phyloP scores from a whole-genome alignment of 352 stramenopile genomes.

The Aphanomyces invadans region DNA sequence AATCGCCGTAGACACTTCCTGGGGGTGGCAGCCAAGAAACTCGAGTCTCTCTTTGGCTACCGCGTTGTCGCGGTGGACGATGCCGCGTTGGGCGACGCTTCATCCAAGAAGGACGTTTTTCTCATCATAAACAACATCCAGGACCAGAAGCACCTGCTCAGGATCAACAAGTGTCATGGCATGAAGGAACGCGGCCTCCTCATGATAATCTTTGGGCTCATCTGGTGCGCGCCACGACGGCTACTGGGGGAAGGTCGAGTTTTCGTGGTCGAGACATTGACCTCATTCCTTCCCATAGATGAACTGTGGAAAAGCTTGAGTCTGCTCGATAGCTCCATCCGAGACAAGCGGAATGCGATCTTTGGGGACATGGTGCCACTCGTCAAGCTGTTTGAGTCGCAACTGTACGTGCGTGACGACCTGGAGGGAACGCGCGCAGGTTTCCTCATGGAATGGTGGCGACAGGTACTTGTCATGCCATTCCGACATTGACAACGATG shows the following conservation, averaged over 20 bases:
- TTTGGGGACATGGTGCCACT: conserved; percentile 60
- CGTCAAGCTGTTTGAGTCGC: conserved; percentile 71
- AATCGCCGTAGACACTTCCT: conserved; percentile 75
- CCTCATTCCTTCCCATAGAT: too few relatives aligned
- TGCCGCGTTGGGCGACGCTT: conserved; percentile 25
- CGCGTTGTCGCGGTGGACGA: conserved; percentile 65
- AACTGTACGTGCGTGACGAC: conserved; percentile 43
- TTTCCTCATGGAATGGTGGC: too few relatives aligned
- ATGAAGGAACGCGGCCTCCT: conserved; percentile 52
- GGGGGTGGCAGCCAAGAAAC: conserved; percentile 59
- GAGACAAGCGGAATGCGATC: conserved; percentile 51
- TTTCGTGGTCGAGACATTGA: too few relatives aligned
- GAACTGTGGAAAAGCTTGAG: conserved; percentile 73
- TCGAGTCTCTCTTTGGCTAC: conserved; percentile 73
- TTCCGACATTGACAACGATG: conserved; percentile 61
- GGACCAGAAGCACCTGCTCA: conserved; percentile 64
- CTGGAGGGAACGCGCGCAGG: neutral
- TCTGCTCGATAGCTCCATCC: conserved; percentile 48
- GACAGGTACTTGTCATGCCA: conserved; percentile 65
- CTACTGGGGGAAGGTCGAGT: conserved; percentile 71
- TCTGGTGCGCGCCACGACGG: conserved; percentile 61
- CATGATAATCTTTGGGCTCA: conserved; percentile 75
- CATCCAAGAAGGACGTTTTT: conserved; percentile 52
- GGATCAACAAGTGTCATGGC: conserved; percentile 69
- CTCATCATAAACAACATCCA: conserved; percentile 63